phyloP scores from a whole-genome alignment of 306 rosid genomes.

The Castanospermum australe region DNA sequence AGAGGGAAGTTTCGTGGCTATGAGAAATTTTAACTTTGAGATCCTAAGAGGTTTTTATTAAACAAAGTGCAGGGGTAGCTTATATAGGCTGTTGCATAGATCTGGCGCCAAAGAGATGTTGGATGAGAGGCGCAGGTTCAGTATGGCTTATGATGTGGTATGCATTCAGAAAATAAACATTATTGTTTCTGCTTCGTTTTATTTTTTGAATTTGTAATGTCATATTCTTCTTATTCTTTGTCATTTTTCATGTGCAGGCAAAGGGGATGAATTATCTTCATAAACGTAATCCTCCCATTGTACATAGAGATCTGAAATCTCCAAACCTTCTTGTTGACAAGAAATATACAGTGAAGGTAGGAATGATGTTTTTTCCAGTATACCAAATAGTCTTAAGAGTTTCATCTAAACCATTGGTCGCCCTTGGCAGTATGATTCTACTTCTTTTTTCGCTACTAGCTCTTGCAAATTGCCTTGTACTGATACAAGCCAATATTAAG shows the following conservation, averaged over 20 bases:
- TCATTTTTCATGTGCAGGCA: conserved; percentile 58
- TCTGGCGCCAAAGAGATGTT: conserved; percentile 75
- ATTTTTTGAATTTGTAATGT: conserved; percentile 13
- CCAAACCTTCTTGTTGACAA: conserved; percentile 98
- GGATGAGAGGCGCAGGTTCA: conserved; percentile 90
- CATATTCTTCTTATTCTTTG: conserved; percentile 1
- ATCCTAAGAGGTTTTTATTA: conserved; percentile 23
- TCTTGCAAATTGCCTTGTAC: conserved; percentile 18
- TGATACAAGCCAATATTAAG: neutral
- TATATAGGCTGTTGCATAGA: conserved; percentile 87
- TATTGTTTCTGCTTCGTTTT: neutral
- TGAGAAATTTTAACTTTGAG: conserved; percentile 8
- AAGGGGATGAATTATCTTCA: conserved; percentile 99
- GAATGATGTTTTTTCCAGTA: conserved; percentile 16
- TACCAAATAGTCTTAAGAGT: neutral
- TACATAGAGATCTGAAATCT: conserved; percentile 96
- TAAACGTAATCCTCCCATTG: conserved; percentile 91
- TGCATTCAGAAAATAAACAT: conserved; percentile 28
- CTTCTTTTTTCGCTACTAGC: neutral
- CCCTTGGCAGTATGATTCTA: conserved; percentile 1
- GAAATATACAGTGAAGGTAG: conserved; percentile 95
- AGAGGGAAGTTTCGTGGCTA: neutral
- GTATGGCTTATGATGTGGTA: conserved; percentile 98
- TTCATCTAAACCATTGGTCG: conserved; percentile 20
- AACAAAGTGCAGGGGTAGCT: conserved; percentile 89